Percentiles rank a stretch among this genome's conserved stretches.
Conservation (phyloP, 78 protist genomes). For the Chrysochromulina tobinii region DNA sequence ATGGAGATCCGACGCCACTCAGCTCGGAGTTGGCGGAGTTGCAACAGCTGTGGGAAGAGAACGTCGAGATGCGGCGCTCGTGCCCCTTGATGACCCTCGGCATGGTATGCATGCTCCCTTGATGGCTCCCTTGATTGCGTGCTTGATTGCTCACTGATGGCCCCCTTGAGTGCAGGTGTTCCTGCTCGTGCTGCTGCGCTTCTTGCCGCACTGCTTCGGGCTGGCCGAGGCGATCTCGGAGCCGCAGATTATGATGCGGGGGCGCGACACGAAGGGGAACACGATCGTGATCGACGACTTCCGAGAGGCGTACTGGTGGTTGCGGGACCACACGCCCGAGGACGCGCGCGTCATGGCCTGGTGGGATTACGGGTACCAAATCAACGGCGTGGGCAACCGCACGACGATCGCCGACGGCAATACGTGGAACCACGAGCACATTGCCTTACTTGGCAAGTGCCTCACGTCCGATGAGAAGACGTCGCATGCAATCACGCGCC, state of each 20-base stretch:
- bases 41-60: not conserved
- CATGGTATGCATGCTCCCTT: too few species aligned
- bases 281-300: not conserved
- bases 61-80: not conserved
- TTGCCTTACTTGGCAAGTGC: conserved; percentile 34
- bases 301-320: conserved; percentile 55
- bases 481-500: not conserved
- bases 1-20: too few species aligned
- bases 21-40: not conserved
- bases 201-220: not conserved
- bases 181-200: not conserved
- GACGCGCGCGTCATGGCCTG: conserved; percentile 62
- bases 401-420: conserved; percentile 49
- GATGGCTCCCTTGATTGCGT: too few species aligned
- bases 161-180: not conserved
- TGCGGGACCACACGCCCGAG: conserved; percentile 52
- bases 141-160: too few species aligned
- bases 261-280: not conserved
- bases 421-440: conserved; percentile 58
- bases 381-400: conserved; percentile 62
- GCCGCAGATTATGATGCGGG: conserved; percentile 1
- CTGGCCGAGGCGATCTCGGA: not conserved
- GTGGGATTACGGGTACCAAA: conserved; percentile 37
- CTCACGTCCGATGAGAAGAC: not conserved
- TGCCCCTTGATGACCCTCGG: too few species aligned